Evolutionary conservation across 192 early-diverging fungal genomes (phyloP), one percentile per base, ranked within the genome.

Genomic region (Backusella liffmaniae): DNA sequence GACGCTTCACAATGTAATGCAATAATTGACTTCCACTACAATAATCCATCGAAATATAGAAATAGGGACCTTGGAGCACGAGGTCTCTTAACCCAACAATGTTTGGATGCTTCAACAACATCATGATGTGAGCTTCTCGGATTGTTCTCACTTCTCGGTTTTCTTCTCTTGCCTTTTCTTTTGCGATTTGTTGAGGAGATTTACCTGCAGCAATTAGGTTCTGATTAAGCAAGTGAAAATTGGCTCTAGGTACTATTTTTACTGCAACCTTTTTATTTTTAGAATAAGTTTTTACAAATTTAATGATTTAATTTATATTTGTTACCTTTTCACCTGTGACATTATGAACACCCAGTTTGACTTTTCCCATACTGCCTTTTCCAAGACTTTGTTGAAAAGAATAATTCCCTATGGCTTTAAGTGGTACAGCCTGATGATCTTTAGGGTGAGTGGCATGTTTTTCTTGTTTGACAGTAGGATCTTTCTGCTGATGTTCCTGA

Each of bases 311-410:
- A 18, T 29, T 66, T 46, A 49, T 42, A 23, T 18, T 23, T 30
- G 44, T 76, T 78, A 93, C 94, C 84, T 95, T 91, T 77, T 96
- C 94, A 35, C 93, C 92, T 37, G 93, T 96, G 26, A 91, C 84
- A 44, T 85, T 87, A 78, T 96, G 90, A 23, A 92, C 82, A 62
- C 95, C 97, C 13, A 98, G 85, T 79, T 98, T 98, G 76, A 99
- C 97, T 82, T 98, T 99, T 72, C 96, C 97, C 93, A 96, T 96
- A 78, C 92, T 94, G 18, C 97, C 97, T 66, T 95, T 93, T 35
- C 97, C 97, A 53, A 99, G 86, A 1, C 95, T 98, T 79, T 96
- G 94, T 72, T 89, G 86, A 67, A 99, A 88, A 73, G 87, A 87
- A 84, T 96, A 98, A 66, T 91, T 87, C 10, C 94, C 94, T 36